Percentiles rank a stretch among this genome's conserved stretches.
phyloP scores from a whole-genome alignment of 208 protist genomes.

The Crithidia acanthocephali region DNA sequence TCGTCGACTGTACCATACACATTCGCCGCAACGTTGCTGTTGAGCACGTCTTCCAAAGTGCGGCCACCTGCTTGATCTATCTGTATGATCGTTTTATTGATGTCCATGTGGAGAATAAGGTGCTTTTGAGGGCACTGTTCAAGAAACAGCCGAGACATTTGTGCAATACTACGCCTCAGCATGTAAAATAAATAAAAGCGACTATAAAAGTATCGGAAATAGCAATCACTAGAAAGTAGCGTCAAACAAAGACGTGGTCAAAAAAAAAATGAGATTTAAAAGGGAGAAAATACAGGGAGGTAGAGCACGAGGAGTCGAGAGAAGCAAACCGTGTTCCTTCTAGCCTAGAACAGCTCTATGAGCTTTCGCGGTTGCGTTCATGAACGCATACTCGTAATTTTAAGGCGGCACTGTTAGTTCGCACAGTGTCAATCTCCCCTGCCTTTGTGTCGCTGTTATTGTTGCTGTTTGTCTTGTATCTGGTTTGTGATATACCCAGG shows the following conservation, averaged over 20 bases:
- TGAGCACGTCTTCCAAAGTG: slow-evolving; percentile 83
- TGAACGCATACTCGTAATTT: too few relatives aligned
- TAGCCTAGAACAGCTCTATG: too few relatives aligned
- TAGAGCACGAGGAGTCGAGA: background rate
- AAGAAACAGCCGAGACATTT: slow-evolving; percentile 65
- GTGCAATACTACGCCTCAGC: background rate
- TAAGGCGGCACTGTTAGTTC: too few relatives aligned
- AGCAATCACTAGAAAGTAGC: background rate
- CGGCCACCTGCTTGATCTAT: slow-evolving; percentile 75
- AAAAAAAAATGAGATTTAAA: background rate
- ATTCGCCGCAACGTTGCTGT: slow-evolving; percentile 87
- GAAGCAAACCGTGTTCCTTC: too few relatives aligned
- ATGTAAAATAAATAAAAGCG: slow-evolving; percentile 2
- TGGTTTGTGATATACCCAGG: too few relatives aligned
- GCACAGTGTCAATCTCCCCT: background rate
- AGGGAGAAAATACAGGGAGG: background rate
- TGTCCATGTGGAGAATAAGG: slow-evolving; percentile 90
- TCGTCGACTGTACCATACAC: slow-evolving; percentile 58
- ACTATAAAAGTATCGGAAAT: background rate
- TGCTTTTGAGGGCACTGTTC: slow-evolving; percentile 61
- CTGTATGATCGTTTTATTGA: slow-evolving; percentile 93
- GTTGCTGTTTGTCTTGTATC: too few relatives aligned
- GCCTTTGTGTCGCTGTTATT: background rate
- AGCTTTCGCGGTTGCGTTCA: too few relatives aligned
- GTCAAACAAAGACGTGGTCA: background rate